Evolutionary conservation across 441 rosid species (phyloP).

Genomic region (Erysimum pusillum): DNA sequence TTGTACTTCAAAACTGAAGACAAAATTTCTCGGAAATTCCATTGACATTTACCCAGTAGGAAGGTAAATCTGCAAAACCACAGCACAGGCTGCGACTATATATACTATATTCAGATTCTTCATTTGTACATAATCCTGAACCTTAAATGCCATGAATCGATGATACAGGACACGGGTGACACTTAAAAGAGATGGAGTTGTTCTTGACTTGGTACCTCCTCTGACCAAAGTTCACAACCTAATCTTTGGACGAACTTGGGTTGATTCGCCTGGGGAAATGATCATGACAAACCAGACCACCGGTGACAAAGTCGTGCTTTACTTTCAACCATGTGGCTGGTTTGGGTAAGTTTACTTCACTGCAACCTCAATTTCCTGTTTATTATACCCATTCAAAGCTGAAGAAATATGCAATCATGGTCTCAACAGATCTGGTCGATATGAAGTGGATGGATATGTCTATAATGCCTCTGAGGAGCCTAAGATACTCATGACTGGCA

Average conservation of each 20-base stretch:
- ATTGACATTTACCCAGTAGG: conserved; percentile 95
- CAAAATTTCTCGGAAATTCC: conserved; percentile 92
- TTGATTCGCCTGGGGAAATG: conserved; percentile 97
- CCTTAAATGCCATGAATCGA: conserved; percentile 25
- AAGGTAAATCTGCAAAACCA: conserved; percentile 57
- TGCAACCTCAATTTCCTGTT: conserved; percentile 11
- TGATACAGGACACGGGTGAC: conserved; percentile 84
- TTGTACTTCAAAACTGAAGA: conserved; percentile 89
- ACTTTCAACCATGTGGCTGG: conserved; percentile 99
- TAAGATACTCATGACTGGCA: conserved; percentile 94
- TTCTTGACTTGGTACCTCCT: conserved; percentile 96
- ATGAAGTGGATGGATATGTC: conserved; percentile 98
- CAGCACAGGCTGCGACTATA: conserved; percentile 7
- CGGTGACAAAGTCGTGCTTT: conserved; percentile 91
- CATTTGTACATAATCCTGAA: conserved; percentile 4
- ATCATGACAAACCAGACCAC: conserved; percentile 88
- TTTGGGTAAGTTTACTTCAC: conserved; percentile 71
- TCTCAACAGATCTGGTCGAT: conserved; percentile 87
- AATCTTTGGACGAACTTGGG: conserved; percentile 97
- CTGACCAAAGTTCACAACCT: conserved; percentile 92
- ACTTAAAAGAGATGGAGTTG: conserved; percentile 90
- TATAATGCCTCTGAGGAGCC: conserved; percentile 93
- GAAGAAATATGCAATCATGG: conserved; percentile 6
- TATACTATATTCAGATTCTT: conserved; percentile 15
- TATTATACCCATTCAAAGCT: neutral